These are phyloP conservation scores for Mycena citricolor DNA, from an alignment of 1,284 basidiomycete genomes.

Conservation along the genomic window DNA sequence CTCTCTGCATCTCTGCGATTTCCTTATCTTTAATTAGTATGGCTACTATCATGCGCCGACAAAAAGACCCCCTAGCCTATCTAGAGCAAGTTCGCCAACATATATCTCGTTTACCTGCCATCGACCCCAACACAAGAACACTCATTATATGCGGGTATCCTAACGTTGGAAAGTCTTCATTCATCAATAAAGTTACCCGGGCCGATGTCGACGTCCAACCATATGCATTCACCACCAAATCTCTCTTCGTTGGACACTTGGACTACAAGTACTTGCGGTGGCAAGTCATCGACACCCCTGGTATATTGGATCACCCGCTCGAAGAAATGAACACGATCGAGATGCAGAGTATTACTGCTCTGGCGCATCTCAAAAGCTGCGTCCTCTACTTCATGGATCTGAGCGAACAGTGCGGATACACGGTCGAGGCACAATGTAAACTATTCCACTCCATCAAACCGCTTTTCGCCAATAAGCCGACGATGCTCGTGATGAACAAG, in stretches of 20 bases:
- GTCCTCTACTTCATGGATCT: slow-evolving; percentile 97
- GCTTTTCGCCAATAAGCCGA: slow-evolving; percentile 89
- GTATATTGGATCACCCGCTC: slow-evolving; percentile 89
- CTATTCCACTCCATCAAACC: slow-evolving; percentile 98
- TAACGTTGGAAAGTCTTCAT: slow-evolving; percentile 96
- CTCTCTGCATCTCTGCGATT: not conserved
- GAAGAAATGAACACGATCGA: slow-evolving; percentile 99
- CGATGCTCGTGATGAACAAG: slow-evolving; percentile 93
- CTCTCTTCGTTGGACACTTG: slow-evolving; percentile 93
- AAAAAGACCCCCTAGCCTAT: slow-evolving; percentile 95
- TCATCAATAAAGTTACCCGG: slow-evolving; percentile 97
- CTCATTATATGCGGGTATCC: slow-evolving; percentile 96
- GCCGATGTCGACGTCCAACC: slow-evolving; percentile 98
- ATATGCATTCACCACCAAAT: slow-evolving; percentile 97
- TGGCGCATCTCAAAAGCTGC: slow-evolving; percentile 90
- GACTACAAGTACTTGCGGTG: slow-evolving; percentile 97
- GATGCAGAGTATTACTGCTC: slow-evolving; percentile 97
- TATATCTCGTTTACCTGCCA: slow-evolving; percentile 92
- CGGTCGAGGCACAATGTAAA: slow-evolving; percentile 93
- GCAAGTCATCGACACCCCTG: slow-evolving; percentile 97
- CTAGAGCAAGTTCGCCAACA: slow-evolving; percentile 97
- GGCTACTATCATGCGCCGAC: slow-evolving; percentile 95
- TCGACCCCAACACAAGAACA: slow-evolving; percentile 95
- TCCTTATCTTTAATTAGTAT: slow-evolving; percentile 51
- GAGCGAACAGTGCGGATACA: slow-evolving; percentile 94